These are phyloP conservation scores for Monilinia aucupariae DNA, from an alignment of 2,329 filamentous ascomycete species.

Conservation along the genomic window DNA sequence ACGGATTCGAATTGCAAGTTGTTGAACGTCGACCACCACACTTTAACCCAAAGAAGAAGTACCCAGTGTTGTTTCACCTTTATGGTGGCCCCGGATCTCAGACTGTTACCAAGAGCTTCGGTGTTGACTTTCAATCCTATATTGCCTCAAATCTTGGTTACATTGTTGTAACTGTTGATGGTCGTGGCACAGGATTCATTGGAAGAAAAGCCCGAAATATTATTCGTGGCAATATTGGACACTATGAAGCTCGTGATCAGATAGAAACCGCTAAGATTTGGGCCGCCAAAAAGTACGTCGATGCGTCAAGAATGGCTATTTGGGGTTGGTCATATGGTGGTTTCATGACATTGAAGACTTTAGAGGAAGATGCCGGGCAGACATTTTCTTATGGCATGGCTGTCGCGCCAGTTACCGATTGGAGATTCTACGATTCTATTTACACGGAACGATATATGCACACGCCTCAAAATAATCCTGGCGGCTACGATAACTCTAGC, in stretches of 20 bases:
- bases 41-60: slow-evolving; percentile 76
- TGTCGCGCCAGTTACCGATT: slow-evolving; percentile 97
- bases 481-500: slow-evolving; percentile 69
- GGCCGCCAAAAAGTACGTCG: slow-evolving; percentile 76
- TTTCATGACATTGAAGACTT: slow-evolving; percentile 89
- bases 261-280: slow-evolving; percentile 85
- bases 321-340: slow-evolving; percentile 99
- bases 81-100: slow-evolving; percentile 96
- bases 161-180: slow-evolving; percentile 90
- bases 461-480: slow-evolving; percentile 74
- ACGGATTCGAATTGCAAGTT: slow-evolving; percentile 66
- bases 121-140: slow-evolving; percentile 85
- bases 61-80: slow-evolving; percentile 90
- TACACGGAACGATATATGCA: slow-evolving; percentile 98
- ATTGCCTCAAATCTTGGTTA: slow-evolving; percentile 82
- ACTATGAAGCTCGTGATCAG: slow-evolving; percentile 83
- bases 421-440: slow-evolving; percentile 89
- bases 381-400: slow-evolving; percentile 98
- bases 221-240: slow-evolving; percentile 76
- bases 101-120: slow-evolving; percentile 72
- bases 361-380: slow-evolving; percentile 81
- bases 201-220: slow-evolving; percentile 78
- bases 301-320: slow-evolving; percentile 75
- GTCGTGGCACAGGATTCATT: slow-evolving; percentile 84
- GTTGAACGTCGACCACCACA: slow-evolving; percentile 86